phyloP scores from a whole-genome alignment of 176 grass and related monocot genomes.

The Aegilops longissima region DNA sequence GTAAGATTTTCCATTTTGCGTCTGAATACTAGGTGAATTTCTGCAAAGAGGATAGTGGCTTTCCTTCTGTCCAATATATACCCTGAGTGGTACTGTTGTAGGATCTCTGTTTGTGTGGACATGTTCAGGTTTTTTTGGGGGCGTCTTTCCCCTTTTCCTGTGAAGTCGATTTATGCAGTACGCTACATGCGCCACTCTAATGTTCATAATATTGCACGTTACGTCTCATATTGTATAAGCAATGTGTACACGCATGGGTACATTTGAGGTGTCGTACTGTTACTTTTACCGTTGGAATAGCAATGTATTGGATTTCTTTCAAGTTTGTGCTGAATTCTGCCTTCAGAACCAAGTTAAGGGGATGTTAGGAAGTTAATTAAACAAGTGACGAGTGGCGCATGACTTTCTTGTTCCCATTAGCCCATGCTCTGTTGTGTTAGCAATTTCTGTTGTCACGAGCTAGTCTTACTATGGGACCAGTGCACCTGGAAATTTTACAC shows the following conservation, averaged over 20 bases:
- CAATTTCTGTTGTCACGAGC: neutral
- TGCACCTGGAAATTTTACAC: neutral
- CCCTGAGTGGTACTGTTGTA: neutral
- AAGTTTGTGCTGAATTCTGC: neutral
- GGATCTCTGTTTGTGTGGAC: neutral
- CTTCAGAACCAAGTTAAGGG: neutral
- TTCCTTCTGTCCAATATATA: neutral
- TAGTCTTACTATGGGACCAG: neutral
- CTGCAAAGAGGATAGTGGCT: neutral
- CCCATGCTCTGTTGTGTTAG: neutral
- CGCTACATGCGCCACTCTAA: neutral
- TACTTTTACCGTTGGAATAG: neutral
- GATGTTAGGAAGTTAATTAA: constrained; percentile 12
- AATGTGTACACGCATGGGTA: constrained; percentile 7
- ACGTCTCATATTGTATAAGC: constrained; percentile 15
- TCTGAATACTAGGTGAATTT: constrained; percentile 17
- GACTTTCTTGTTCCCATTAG: neutral
- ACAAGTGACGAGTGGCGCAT: neutral
- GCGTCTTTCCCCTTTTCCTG: neutral
- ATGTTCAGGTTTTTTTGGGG: neutral
- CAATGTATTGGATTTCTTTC: neutral
- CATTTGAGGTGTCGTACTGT: neutral
- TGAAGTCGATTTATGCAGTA: neutral
- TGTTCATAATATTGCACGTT: neutral
- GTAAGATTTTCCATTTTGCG: constrained; percentile 39